Conservation (phyloP, 1,284 basidiomycete genomes). For the Microbotryum violaceum region DNA sequence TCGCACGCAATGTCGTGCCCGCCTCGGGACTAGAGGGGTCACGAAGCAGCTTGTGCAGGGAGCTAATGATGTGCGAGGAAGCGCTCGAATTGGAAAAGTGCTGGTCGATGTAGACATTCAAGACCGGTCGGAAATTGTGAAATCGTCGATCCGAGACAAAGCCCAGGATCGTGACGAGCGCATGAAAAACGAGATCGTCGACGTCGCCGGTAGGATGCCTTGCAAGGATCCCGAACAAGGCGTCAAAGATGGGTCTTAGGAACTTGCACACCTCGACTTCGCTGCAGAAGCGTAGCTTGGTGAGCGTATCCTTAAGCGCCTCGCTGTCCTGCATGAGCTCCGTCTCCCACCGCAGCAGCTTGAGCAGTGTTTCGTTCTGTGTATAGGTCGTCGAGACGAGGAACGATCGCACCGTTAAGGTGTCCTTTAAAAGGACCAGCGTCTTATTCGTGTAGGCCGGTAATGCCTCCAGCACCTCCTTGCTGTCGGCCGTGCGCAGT, state of each 20-base stretch:
- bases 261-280: conserved; percentile 74
- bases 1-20: conserved; percentile 69
- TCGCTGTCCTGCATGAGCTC: conserved; percentile 54
- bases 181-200: conserved; percentile 80
- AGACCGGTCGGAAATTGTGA: conserved; percentile 84
- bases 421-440: conserved; percentile 65
- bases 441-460: conserved; percentile 58
- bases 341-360: conserved; percentile 73
- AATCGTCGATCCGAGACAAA: conserved; percentile 93
- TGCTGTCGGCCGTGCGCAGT: conserved; percentile 61
- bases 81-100: conserved; percentile 72
- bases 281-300: conserved; percentile 53
- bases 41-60: conserved; percentile 73
- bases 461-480: conserved; percentile 42
- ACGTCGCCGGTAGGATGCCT: conserved; percentile 69
- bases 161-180: conserved; percentile 68
- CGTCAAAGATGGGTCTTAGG: conserved; percentile 74
- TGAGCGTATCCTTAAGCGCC: conserved; percentile 62
- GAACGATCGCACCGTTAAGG: conserved; percentile 73
- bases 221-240: conserved; percentile 78
- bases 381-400: conserved; percentile 89
- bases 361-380: conserved; percentile 78
- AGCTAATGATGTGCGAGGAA: conserved; percentile 70
- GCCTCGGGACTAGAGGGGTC: conserved; percentile 66
- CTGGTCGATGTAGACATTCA: conserved; percentile 85